Evolutionary conservation across 257 asterid species (phyloP).

Genomic region (Plantago elongata): DNA sequence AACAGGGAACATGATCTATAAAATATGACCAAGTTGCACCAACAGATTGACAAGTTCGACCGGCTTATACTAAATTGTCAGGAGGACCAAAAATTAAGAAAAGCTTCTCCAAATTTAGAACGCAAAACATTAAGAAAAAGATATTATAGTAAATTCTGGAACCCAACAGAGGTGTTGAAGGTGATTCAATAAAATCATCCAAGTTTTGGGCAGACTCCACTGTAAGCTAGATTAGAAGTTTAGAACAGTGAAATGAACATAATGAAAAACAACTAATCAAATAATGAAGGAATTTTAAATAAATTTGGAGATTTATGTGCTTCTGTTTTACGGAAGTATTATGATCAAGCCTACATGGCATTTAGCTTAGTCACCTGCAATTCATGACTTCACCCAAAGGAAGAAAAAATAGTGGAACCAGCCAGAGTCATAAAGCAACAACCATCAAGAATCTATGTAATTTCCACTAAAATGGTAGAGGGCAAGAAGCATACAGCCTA

Average conservation of each 20-base stretch:
- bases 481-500: background rate
- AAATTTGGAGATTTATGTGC: background rate
- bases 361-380: background rate
- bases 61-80: background rate
- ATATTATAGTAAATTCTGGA: no score
- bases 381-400: background rate
- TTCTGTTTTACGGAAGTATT: background rate
- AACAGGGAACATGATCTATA: constrained; percentile 14
- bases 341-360: background rate
- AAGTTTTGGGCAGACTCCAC: no score
- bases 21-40: no score
- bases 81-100: background rate
- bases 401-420: no score
- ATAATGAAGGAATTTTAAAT: background rate
- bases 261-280: background rate
- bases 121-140: no score
- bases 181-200: no score
- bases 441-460: no score
- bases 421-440: no score
- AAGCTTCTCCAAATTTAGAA: background rate
- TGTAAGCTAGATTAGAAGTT: no score
- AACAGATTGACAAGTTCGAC: background rate
- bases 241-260: no score
- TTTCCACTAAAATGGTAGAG: background rate
- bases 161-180: no score